Conservation (phyloP, 805 yeast genomes). For the Nakazawaea holstii region DNA sequence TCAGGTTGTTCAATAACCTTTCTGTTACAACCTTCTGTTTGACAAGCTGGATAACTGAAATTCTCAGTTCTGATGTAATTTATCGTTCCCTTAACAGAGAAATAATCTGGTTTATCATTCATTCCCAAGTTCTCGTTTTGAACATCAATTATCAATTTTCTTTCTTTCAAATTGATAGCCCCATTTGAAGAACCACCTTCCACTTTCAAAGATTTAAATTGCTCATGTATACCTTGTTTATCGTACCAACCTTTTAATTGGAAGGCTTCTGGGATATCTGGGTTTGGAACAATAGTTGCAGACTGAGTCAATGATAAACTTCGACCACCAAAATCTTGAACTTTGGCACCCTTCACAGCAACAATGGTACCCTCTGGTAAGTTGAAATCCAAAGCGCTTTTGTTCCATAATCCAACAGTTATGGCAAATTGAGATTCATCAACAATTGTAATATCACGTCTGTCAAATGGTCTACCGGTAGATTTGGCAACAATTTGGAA, state of each 20-base stretch:
- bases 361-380: constrained; percentile 76
- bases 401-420: constrained; percentile 86
- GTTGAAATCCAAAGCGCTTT: constrained; percentile 72
- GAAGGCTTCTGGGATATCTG: constrained; percentile 86
- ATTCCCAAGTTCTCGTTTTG: constrained; percentile 64
- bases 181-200: constrained; percentile 37
- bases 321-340: constrained; percentile 85
- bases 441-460: constrained; percentile 83
- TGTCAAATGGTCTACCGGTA: constrained; percentile 87
- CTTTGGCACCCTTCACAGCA: constrained; percentile 87
- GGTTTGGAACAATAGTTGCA: constrained; percentile 72
- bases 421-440: constrained; percentile 79
- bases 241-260: constrained; percentile 94
- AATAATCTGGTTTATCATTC: constrained; percentile 76
- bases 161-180: constrained; percentile 29
- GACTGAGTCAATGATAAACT: constrained; percentile 74
- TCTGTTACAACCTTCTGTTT: constrained; percentile 69
- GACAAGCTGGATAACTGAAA: constrained; percentile 88
- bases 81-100: constrained; percentile 69
- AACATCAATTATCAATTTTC: constrained; percentile 64
- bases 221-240: constrained; percentile 59
- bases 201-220: constrained; percentile 55
- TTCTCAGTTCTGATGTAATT: constrained; percentile 67
- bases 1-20: constrained; percentile 72
- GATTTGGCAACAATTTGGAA: constrained; percentile 78